Evolutionary conservation across 2,329 filamentous ascomycete genomes (phyloP).

Genomic region (Cladosporium cucumerinum): DNA sequence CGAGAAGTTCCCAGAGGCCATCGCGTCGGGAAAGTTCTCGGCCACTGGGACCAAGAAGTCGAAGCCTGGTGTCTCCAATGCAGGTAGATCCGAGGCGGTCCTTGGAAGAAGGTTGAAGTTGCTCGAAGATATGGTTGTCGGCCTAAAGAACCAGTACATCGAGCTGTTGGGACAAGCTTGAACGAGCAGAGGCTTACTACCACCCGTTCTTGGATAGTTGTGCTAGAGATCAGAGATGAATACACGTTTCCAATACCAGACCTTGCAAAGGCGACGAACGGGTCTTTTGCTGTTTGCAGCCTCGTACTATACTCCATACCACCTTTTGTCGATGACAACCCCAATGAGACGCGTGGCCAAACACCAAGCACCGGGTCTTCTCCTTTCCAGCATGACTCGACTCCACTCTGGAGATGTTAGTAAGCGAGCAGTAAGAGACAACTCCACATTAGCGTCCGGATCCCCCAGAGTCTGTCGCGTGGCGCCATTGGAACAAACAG

Average conservation of each 20-base stretch:
- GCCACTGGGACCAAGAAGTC: not conserved
- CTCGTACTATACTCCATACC: not conserved
- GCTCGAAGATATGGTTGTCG: constrained; percentile 6
- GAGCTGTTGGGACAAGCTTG: not conserved
- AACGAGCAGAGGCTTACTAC: not conserved
- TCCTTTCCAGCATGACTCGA: not conserved
- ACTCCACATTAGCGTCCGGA: constrained; percentile 1
- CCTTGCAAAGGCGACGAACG: not conserved
- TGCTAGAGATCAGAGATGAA: not conserved
- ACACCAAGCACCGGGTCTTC: not conserved
- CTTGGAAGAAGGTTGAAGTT: constrained; percentile 12
- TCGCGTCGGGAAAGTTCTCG: constrained; percentile 7
- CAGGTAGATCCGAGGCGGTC: not conserved
- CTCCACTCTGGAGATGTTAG: not conserved
- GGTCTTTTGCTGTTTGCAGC: not conserved
- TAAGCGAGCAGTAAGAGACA: not conserved
- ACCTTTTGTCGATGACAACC: not conserved
- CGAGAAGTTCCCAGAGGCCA: constrained; percentile 6
- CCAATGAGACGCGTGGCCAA: not conserved
- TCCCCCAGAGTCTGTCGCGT: not conserved
- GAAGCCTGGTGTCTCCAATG: constrained; percentile 7
- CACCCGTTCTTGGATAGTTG: too few relatives aligned
- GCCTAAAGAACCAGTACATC: constrained; percentile 9
- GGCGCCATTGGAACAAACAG: not conserved
- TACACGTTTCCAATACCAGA: not conserved